phyloP scores from a whole-genome alignment of 1,284 basidiomycete species.

The Hemileia vastatrix region DNA sequence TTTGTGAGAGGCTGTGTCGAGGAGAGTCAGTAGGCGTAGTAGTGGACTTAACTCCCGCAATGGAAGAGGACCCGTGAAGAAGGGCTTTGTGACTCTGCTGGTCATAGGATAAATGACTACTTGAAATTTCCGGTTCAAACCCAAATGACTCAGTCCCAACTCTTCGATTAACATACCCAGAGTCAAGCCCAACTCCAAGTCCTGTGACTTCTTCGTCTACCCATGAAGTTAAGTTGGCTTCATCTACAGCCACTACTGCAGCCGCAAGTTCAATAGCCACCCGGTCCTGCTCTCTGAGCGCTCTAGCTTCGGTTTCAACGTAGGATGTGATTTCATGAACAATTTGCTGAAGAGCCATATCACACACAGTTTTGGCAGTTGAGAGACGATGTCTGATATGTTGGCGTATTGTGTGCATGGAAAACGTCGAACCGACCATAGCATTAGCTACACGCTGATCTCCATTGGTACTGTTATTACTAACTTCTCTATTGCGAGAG shows the following conservation, averaged over 20 bases:
- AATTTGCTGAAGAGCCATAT: constrained; percentile 84
- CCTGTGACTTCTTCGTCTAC: constrained; percentile 28
- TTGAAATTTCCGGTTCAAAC: no score
- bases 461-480: background rate
- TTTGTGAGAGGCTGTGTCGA: constrained; percentile 5
- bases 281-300: constrained; percentile 53
- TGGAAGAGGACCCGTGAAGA: background rate
- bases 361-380: constrained; percentile 87
- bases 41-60: no score
- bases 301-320: constrained; percentile 75
- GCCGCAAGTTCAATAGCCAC: constrained; percentile 57
- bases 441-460: no score
- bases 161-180: background rate
- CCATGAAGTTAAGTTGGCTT: constrained; percentile 39
- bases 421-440: constrained; percentile 30
- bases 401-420: constrained; percentile 62
- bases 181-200: constrained; percentile 22
- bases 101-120: background rate
- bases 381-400: constrained; percentile 88
- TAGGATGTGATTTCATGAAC: constrained; percentile 84
- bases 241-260: constrained; percentile 37
- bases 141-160: background rate
- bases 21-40: constrained; percentile 19
- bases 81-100: background rate
- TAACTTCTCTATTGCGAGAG: background rate